Percentiles rank a stretch among this genome's conserved stretches.
Conservation (phyloP, 108 stramenopile genomes). For the Conticribra guillardii region DNA sequence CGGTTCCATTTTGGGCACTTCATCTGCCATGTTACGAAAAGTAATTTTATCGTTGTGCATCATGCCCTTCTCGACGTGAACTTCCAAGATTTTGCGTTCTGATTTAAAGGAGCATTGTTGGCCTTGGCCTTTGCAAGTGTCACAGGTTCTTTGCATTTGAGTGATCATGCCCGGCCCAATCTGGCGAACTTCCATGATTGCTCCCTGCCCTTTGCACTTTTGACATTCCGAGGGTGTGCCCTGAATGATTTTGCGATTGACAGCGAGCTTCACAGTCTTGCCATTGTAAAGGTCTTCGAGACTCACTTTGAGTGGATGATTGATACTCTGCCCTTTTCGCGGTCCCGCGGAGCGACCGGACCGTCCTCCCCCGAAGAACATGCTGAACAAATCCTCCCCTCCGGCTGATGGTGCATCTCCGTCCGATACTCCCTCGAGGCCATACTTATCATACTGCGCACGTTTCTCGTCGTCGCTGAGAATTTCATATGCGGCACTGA, state of each 20-base stretch:
- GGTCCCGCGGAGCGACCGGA: constrained; percentile 64
- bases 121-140: constrained; percentile 80
- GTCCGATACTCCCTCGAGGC: constrained; percentile 87
- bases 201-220: constrained; percentile 88
- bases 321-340: constrained; percentile 91
- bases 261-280: constrained; percentile 92
- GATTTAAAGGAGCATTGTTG: constrained; percentile 66
- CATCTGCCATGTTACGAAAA: constrained; percentile 93
- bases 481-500: constrained; percentile 89
- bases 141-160: constrained; percentile 85
- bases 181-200: constrained; percentile 84
- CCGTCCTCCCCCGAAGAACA: constrained; percentile 91
- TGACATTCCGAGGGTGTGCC: constrained; percentile 73
- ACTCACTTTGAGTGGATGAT: constrained; percentile 91
- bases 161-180: constrained; percentile 93
- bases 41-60: constrained; percentile 92
- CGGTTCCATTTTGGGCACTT: constrained; percentile 89
- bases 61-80: constrained; percentile 96
- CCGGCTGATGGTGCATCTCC: constrained; percentile 68
- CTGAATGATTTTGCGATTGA: constrained; percentile 90
- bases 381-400: constrained; percentile 94
- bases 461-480: constrained; percentile 88
- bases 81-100: constrained; percentile 87
- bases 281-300: constrained; percentile 97
- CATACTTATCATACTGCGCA: constrained; percentile 89